phyloP scores from a whole-genome alignment of 2,329 filamentous ascomycete genomes.

The Xylariaceae sp. region DNA sequence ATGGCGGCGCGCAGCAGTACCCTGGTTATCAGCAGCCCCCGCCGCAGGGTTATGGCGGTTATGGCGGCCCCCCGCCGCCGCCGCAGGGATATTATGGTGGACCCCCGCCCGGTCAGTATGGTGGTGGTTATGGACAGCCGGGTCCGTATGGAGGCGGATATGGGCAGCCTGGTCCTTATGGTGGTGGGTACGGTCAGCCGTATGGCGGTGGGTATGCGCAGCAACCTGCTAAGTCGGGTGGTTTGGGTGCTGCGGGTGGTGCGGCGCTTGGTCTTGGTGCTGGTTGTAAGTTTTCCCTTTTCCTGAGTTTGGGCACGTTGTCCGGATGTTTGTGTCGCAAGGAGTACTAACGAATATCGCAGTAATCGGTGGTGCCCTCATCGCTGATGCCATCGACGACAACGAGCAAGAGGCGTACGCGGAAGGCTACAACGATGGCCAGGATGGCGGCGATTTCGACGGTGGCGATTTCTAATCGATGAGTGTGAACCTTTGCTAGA shows the following conservation, averaged over 20 bases:
- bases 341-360: too few relatives aligned
- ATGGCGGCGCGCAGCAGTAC: slow-evolving; percentile 29
- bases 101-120: slow-evolving; percentile 26
- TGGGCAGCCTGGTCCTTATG: slow-evolving; percentile 23
- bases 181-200: slow-evolving; percentile 29
- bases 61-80: slow-evolving; percentile 31
- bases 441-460: slow-evolving; percentile 33
- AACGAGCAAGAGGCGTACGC: slow-evolving; percentile 54
- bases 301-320: too few relatives aligned
- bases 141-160: slow-evolving; percentile 36
- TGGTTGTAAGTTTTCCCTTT: slow-evolving; percentile 39
- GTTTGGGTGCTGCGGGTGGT: slow-evolving; percentile 66
- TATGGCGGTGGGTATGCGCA: slow-evolving; percentile 19
- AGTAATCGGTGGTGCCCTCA: slow-evolving; percentile 67
- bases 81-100: slow-evolving; percentile 34
- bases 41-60: slow-evolving; percentile 29
- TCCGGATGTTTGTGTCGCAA: not conserved
- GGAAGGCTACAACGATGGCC: slow-evolving; percentile 42
- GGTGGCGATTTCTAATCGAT: slow-evolving; percentile 36
- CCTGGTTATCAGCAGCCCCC: slow-evolving; percentile 22
- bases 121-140: slow-evolving; percentile 26
- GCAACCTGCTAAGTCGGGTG: slow-evolving; percentile 40
- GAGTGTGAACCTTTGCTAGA: too few relatives aligned
- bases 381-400: slow-evolving; percentile 63
- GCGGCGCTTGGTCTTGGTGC: slow-evolving; percentile 75